These are phyloP conservation scores for Jatropha podagrica DNA, from an alignment of 441 rosid genomes.

Conservation along the genomic window DNA sequence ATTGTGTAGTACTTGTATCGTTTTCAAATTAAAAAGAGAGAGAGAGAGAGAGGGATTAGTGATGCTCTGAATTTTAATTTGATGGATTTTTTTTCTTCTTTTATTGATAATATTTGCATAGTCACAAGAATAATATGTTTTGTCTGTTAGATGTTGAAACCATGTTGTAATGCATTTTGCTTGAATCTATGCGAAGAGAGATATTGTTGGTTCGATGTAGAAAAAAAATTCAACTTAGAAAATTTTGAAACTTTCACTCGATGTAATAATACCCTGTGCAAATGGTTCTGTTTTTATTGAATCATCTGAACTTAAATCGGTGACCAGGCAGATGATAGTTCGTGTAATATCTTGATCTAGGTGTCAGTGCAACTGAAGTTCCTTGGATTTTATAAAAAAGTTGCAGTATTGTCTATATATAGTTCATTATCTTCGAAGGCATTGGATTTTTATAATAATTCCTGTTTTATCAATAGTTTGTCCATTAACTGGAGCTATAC, in stretches of 20 bases:
- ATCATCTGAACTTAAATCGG: no score
- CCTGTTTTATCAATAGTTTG: neutral
- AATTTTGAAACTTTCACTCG: no score
- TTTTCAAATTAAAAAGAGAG: neutral
- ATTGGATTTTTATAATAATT: neutral
- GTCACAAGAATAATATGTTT: neutral
- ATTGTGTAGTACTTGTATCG: neutral
- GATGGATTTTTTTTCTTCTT: neutral
- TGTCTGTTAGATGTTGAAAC: neutral
- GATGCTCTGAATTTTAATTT: neutral
- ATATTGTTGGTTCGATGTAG: no score
- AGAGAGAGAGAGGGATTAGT: neutral
- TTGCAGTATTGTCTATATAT: neutral
- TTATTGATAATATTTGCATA: neutral
- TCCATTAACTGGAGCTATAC: neutral
- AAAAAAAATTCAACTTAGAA: no score
- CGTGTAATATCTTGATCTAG: no score
- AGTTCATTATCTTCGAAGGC: neutral
- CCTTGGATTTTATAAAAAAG: neutral
- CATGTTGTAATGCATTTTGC: no score
- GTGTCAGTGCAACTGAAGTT: neutral
- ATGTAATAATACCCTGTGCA: no score
- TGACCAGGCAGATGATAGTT: no score
- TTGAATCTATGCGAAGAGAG: no score
- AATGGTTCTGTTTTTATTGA: no score